Base-by-base conservation (phyloP, 805 yeast species). In the Cyberlindnera maclurae region DNA sequence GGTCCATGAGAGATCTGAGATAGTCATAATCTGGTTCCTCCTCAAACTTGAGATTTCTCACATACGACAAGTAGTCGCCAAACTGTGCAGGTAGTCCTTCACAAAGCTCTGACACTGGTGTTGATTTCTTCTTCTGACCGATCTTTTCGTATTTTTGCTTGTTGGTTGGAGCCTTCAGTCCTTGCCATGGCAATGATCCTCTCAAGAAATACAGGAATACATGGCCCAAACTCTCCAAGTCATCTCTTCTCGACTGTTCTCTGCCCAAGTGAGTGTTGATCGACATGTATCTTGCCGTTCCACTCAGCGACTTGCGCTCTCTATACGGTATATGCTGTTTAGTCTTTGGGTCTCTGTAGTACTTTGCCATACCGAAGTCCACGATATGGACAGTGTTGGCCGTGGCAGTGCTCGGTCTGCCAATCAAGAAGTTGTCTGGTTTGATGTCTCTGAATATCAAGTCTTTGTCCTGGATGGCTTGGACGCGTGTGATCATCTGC, bases 361-460 rank as follows among this genome's bases (percentile, higher is more conserved):
- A 94, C 63, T 93, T 93, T 24, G 97, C 97, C 97, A 93, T 93
- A 47, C 98, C 98, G 59, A 93, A 93, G 64, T 93, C 98, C 39
- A 93, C 95, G 46, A 93, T 71, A 63, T 86, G 88, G 37, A 93
- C 85, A 41, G 74, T 72, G 58, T 89, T 88, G 41, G 89, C 95
- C 52, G 85, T 84, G 12, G 84, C 77, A 31, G 87, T 73, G 32
- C 81, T 83, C 11, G 93, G 94, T 55, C 88, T 77, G 13, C 97
- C 97, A 54, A 93, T 86, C 48, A 93, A 70, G 52, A 93, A 93
- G 66, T 93, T 93, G 61, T 93, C 98, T 1, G 98, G 98, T 62
- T 93, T 93, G 62, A 93, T 93, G 63, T 93, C 98, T 56, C 98
- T 76, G 64, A 89, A 93, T 47, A 93, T 93, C 49, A 93, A 73